A percentile compares a stretch with the other conserved stretches of the same genome.
These are phyloP conservation scores for Euptelea pleiosperma DNA, from an alignment of 164 flowering plant genomes.

Conservation along the genomic window DNA sequence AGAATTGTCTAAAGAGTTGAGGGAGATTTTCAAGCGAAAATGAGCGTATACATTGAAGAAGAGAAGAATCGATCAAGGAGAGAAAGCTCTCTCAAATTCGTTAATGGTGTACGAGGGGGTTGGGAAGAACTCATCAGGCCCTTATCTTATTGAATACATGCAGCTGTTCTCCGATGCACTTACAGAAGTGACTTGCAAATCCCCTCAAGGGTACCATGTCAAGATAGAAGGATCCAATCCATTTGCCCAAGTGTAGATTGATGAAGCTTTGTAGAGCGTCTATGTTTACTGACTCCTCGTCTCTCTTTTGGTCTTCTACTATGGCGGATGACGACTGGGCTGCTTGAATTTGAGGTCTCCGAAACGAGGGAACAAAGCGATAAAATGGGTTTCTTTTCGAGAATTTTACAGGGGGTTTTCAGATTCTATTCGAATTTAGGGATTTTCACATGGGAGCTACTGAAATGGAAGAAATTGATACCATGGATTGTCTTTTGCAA, in stretches of 20 bases:
- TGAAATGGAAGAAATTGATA: slow-evolving; percentile 32
- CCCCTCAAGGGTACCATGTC: no score
- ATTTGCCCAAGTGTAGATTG: slow-evolving; percentile 61
- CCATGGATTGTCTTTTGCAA: slow-evolving; percentile 25
- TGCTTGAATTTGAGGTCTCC: slow-evolving; percentile 21
- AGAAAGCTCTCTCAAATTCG: no score
- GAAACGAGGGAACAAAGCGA: slow-evolving; percentile 1
- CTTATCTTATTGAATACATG: no score
- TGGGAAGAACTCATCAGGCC: no score
- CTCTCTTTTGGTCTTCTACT: slow-evolving; percentile 10
- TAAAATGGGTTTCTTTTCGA: slow-evolving; percentile 7
- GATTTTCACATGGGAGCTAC: slow-evolving; percentile 12
- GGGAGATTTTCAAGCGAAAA: no score
- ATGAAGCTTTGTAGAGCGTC: slow-evolving; percentile 58
- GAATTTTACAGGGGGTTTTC: slow-evolving; percentile 6
- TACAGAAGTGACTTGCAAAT: no score
- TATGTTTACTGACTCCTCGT: slow-evolving; percentile 42
- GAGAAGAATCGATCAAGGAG: no score
- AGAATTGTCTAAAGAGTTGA: no score
- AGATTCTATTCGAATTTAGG: slow-evolving; percentile 3
- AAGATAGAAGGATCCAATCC: slow-evolving; percentile 74
- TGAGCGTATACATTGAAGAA: no score
- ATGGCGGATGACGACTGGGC: slow-evolving; percentile 21
- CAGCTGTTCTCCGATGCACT: no score
- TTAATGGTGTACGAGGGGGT: no score